Percentiles rank a stretch among this genome's conserved stretches.
Conservation (phyloP, 2,329 filamentous ascomycete genomes). For the Zelopaecilomyces penicillatus region DNA sequence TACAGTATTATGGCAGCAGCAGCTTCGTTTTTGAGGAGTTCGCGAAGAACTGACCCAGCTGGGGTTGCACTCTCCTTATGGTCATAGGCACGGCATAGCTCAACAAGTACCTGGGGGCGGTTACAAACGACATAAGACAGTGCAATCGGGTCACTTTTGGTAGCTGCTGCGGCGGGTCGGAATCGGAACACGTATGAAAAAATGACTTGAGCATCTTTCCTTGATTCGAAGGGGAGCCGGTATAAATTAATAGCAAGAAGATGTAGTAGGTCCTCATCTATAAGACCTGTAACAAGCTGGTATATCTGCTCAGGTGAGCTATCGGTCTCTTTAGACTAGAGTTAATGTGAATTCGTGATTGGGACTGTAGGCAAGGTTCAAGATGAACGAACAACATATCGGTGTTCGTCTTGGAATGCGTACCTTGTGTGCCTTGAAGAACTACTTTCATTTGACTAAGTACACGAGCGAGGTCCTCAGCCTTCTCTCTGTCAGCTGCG, state of each 20-base stretch:
- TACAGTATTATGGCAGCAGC: conserved; percentile 88
- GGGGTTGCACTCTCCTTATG: conserved; percentile 86
- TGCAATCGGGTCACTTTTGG: conserved; percentile 69
- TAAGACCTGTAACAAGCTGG: conserved; percentile 73
- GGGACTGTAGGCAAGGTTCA: conserved; percentile 1
- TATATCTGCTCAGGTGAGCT: conserved; percentile 80
- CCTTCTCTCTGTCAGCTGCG: conserved; percentile 38
- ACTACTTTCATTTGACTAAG: conserved; percentile 86
- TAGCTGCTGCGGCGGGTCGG: conserved; percentile 59
- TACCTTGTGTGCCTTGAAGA: conserved; percentile 88
- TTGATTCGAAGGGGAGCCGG: conserved; percentile 85
- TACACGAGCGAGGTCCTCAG: conserved; percentile 79
- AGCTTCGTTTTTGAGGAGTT: conserved; percentile 82
- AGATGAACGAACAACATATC: not conserved
- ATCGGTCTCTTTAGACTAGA: conserved; percentile 58
- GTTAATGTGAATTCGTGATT: conserved; percentile 5
- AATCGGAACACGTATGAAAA: conserved; percentile 94
- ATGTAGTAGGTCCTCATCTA: conserved; percentile 83
- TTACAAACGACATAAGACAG: conserved; percentile 83
- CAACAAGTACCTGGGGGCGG: conserved; percentile 77
- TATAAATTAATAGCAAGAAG: conserved; percentile 75
- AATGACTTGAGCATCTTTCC: conserved; percentile 92
- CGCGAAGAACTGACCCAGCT: conserved; percentile 80
- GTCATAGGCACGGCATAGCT: conserved; percentile 83
- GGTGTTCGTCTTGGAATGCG: not conserved